These are phyloP conservation scores for Arachnomyces sp. DNA, from an alignment of 2,329 filamentous ascomycete genomes.

Conservation along the genomic window DNA sequence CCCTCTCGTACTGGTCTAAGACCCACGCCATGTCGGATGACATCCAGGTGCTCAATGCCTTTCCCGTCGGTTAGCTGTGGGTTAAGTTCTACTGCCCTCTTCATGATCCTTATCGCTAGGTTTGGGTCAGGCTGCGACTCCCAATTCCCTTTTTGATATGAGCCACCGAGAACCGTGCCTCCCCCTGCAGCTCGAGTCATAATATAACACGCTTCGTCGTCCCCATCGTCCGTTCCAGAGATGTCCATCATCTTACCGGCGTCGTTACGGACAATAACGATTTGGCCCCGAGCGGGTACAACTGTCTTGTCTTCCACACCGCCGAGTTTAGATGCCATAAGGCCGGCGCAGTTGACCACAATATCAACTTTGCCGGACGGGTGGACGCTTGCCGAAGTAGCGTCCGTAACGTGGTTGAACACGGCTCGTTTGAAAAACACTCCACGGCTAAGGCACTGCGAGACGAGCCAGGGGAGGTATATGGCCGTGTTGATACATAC, in stretches of 20 bases:
- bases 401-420: constrained; percentile 60
- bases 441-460: constrained; percentile 63
- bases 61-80: constrained; percentile 58
- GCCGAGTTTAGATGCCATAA: constrained; percentile 63
- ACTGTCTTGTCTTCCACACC: constrained; percentile 66
- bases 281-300: constrained; percentile 66
- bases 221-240: constrained; percentile 61
- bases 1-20: constrained; percentile 61
- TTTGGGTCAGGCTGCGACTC: constrained; percentile 65
- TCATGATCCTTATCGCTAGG: constrained; percentile 68
- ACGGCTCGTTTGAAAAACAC: constrained; percentile 54
- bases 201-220: constrained; percentile 61
- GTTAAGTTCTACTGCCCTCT: constrained; percentile 57
- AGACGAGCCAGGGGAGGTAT: constrained; percentile 71
- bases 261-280: constrained; percentile 67
- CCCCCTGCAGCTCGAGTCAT: constrained; percentile 67
- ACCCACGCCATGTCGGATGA: constrained; percentile 69
- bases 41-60: constrained; percentile 58
- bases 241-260: constrained; percentile 56
- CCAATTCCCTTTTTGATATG: constrained; percentile 65
- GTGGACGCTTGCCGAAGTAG: constrained; percentile 51
- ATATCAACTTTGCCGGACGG: constrained; percentile 51
- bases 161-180: constrained; percentile 72
- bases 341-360: constrained; percentile 69
- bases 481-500: constrained; percentile 78